Evolutionary conservation across 2,329 filamentous ascomycete genomes (phyloP).

Genomic region (Fusarium chuoi): DNA sequence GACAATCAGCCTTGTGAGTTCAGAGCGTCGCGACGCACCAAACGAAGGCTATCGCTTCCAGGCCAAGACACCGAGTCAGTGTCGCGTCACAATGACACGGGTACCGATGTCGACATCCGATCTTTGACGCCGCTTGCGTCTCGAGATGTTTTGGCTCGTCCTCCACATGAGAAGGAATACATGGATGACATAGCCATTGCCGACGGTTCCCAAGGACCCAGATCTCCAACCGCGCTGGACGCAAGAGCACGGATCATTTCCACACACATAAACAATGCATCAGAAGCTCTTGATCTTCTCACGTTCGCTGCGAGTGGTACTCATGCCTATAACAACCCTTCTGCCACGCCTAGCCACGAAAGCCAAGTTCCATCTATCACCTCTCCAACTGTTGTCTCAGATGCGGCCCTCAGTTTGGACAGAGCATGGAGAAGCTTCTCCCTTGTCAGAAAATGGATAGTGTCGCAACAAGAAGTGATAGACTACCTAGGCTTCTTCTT

Average conservation of each 20-base stretch:
- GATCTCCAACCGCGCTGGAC: not conserved
- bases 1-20: slow-evolving; percentile 18
- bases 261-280: slow-evolving; percentile 23
- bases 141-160: not conserved
- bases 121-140: not conserved
- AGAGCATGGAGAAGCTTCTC: slow-evolving; percentile 16
- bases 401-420: not conserved
- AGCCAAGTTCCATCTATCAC: not conserved
- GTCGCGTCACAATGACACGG: not conserved
- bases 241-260: slow-evolving; percentile 19
- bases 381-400: not conserved
- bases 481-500: slow-evolving; percentile 27
- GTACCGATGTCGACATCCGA: fast-evolving
- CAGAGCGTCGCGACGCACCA: not conserved
- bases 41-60: not conserved
- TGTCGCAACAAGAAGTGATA: slow-evolving; percentile 17
- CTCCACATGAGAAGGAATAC: not conserved
- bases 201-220: not conserved
- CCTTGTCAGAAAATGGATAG: slow-evolving; percentile 17
- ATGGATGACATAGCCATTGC: not conserved
- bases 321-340: not conserved
- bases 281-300: slow-evolving; percentile 21
- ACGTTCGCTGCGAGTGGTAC: slow-evolving; percentile 13
- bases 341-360: not conserved
- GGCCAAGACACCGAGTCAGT: not conserved